Percentiles rank a stretch among this genome's conserved stretches.
Conservation (phyloP, 176 grass and related monocot genomes). For the Eragrostis curvula region DNA sequence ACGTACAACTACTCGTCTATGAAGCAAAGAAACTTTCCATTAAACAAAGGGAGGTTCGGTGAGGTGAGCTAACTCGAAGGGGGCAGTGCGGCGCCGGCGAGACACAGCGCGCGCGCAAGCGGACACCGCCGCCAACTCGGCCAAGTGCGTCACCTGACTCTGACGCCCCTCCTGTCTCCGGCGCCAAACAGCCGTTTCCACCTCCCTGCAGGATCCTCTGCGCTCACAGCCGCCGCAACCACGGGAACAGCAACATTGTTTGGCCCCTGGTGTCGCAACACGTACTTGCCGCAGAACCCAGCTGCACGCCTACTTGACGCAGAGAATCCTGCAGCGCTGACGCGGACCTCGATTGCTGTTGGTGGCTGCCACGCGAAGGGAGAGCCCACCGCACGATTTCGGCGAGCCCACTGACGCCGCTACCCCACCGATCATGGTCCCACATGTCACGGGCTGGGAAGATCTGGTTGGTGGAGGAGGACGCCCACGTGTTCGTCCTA, state of each 20-base stretch:
- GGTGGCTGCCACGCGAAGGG: slow-evolving; percentile 38
- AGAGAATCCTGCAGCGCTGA: slow-evolving; percentile 13
- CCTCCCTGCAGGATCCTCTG: slow-evolving; percentile 21
- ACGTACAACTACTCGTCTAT: background rate
- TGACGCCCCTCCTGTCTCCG: background rate
- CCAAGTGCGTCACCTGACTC: slow-evolving; percentile 48
- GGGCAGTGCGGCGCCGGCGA: background rate
- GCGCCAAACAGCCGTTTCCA: background rate
- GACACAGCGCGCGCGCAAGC: background rate
- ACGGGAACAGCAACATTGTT: fast-evolving
- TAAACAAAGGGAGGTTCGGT: background rate
- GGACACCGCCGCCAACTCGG: slow-evolving; percentile 42
- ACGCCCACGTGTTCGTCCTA: slow-evolving; percentile 19
- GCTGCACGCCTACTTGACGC: fast-evolving
- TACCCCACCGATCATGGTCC: fast-evolving
- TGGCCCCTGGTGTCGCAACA: background rate
- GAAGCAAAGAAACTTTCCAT: background rate
- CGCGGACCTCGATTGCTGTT: slow-evolving; percentile 23
- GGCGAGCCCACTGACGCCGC: fast-evolving
- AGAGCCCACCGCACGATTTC: background rate
- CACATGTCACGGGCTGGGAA: fast-evolving
- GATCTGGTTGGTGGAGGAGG: background rate
- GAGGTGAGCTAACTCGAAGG: background rate
- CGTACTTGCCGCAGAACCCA: background rate
- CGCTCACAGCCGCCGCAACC: background rate